These are phyloP conservation scores for Cucurbita pepo DNA, from an alignment of 306 rosid species.

Conservation along the genomic window DNA sequence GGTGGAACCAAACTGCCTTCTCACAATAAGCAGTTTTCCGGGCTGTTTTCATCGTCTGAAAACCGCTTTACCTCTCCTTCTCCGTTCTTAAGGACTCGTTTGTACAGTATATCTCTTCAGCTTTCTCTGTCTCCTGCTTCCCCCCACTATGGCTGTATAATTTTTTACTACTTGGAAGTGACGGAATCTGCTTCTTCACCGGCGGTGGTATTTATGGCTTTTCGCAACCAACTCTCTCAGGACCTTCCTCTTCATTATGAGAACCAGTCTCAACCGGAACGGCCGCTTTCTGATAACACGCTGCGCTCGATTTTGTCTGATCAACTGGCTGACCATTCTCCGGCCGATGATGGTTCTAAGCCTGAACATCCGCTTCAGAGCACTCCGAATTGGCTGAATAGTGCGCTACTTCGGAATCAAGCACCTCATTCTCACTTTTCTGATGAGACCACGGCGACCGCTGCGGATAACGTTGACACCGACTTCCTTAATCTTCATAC, in stretches of 20 bases:
- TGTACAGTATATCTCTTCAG: neutral
- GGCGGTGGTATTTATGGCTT: slow-evolving; percentile 40
- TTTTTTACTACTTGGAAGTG: neutral
- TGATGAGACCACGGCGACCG: slow-evolving; percentile 11
- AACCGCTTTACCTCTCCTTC: neutral
- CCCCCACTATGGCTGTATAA: neutral
- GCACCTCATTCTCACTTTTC: slow-evolving; percentile 31
- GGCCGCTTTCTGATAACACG: slow-evolving; percentile 11
- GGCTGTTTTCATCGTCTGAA: neutral
- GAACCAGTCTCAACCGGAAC: slow-evolving; percentile 32
- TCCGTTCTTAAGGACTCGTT: neutral
- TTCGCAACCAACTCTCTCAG: slow-evolving; percentile 52
- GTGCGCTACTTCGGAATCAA: slow-evolving; percentile 71
- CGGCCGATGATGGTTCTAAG: slow-evolving; percentile 28
- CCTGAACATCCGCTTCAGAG: slow-evolving; percentile 38
- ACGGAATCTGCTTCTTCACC: slow-evolving; percentile 5
- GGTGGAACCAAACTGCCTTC: neutral
- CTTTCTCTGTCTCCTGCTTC: neutral
- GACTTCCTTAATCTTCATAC: slow-evolving; percentile 78
- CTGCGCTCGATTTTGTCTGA: slow-evolving; percentile 24
- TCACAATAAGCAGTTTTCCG: neutral
- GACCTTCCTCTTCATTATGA: slow-evolving; percentile 54
- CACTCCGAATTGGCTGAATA: slow-evolving; percentile 93
- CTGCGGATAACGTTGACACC: slow-evolving; percentile 12
- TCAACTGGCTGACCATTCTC: slow-evolving; percentile 17